phyloP scores from a whole-genome alignment of 1,284 basidiomycete genomes.

The Melampsora americana region DNA sequence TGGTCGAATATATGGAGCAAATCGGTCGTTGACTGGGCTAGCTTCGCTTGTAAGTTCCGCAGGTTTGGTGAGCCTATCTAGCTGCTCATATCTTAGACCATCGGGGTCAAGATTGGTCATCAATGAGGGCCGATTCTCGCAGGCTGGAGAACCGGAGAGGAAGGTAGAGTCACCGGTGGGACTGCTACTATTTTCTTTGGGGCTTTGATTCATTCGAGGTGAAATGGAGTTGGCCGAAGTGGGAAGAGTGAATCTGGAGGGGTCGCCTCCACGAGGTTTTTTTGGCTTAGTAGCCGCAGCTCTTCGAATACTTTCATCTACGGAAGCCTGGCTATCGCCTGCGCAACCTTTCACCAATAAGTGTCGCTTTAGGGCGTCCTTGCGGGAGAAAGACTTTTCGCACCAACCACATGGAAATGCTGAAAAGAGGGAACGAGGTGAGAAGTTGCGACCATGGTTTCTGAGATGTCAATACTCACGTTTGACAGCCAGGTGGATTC shows the following conservation, averaged over 20 bases:
- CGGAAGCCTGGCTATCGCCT: conserved; percentile 22
- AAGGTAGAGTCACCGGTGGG: not conserved
- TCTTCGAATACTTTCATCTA: conserved; percentile 34
- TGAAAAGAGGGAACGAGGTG: not conserved
- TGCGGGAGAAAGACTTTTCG: conserved; percentile 65
- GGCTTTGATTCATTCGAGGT: not conserved
- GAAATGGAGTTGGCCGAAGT: not conserved
- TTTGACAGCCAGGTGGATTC: conserved; percentile 57
- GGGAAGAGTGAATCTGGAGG: not conserved
- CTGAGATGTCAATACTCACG: conserved; percentile 47
- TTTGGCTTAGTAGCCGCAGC: conserved; percentile 6
- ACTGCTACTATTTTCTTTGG: not conserved
- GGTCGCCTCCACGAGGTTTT: not conserved
- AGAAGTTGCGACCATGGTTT: conserved; percentile 50
- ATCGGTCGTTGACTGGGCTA: not conserved
- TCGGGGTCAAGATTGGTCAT: not conserved
- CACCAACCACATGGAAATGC: conserved; percentile 61
- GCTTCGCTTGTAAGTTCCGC: not conserved
- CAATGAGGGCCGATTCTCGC: not conserved
- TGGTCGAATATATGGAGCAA: not conserved
- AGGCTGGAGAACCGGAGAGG: not conserved
- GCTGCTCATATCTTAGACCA: not conserved
- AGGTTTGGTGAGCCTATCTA: not conserved
- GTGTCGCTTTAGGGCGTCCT: conserved; percentile 69
- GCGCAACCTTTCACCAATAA: conserved; percentile 57